These are phyloP conservation scores for Favolaschia claudopus DNA, from an alignment of 768 basidiomycete genomes.

Conservation along the genomic window DNA sequence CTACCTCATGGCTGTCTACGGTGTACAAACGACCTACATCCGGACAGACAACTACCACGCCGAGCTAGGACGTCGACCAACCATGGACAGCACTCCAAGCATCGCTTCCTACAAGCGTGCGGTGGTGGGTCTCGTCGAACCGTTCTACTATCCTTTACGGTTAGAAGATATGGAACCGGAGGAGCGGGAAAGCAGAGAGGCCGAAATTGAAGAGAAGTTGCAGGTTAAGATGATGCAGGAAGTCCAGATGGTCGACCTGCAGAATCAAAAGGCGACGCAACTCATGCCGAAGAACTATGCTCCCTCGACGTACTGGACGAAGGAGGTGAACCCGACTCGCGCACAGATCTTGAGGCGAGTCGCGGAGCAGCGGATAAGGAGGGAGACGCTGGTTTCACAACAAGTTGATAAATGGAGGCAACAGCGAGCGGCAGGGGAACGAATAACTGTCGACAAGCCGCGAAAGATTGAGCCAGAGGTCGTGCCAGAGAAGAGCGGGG, in stretches of 20 bases:
- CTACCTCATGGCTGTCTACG: slow-evolving; percentile 86
- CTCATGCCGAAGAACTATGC: slow-evolving; percentile 40
- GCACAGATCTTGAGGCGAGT: slow-evolving; percentile 22
- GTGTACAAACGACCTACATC: slow-evolving; percentile 90
- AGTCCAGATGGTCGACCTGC: slow-evolving; percentile 45
- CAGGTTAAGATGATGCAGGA: slow-evolving; percentile 47
- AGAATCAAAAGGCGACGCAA: slow-evolving; percentile 44
- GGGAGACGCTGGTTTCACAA: slow-evolving; percentile 9
- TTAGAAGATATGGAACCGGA: slow-evolving; percentile 77
- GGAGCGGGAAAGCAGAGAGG: slow-evolving; percentile 61
- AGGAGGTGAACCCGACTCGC: slow-evolving; percentile 19
- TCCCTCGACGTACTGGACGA: slow-evolving; percentile 17
- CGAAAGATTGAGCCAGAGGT: not conserved
- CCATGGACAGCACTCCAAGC: slow-evolving; percentile 47
- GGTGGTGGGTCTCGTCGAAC: slow-evolving; percentile 89
- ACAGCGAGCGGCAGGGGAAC: slow-evolving; percentile 18
- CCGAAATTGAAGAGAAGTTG: slow-evolving; percentile 72
- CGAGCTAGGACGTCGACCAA: slow-evolving; percentile 47
- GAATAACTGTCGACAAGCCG: not conserved
- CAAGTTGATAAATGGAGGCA: slow-evolving; percentile 23
- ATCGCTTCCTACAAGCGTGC: slow-evolving; percentile 80
- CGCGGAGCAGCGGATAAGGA: slow-evolving; percentile 12
- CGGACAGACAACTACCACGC: slow-evolving; percentile 92
- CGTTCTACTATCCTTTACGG: slow-evolving; percentile 91
- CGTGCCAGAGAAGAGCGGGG: not conserved